phyloP scores from a whole-genome alignment of 2,329 filamentous ascomycete species.

The Paracoccidioides brasiliensis region DNA sequence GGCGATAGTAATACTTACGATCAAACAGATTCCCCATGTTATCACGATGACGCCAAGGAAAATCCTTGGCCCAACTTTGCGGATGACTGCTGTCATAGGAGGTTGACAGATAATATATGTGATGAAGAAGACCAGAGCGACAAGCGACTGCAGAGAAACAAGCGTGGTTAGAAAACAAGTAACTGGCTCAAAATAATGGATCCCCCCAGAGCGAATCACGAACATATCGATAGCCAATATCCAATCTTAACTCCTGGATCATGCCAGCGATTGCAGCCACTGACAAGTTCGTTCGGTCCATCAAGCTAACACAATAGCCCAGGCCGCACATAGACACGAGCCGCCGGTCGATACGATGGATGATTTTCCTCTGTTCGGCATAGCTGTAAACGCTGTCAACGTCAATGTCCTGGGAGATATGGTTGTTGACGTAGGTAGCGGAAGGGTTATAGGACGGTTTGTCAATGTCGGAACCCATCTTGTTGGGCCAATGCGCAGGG shows the following conservation, averaged over 20 bases:
- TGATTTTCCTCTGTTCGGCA: slow-evolving; percentile 53
- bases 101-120: slow-evolving; percentile 60
- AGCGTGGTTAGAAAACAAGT: background rate
- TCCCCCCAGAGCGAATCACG: background rate
- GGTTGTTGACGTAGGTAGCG: background rate
- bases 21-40: slow-evolving; percentile 15
- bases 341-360: slow-evolving; percentile 54
- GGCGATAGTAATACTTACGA: slow-evolving; percentile 7
- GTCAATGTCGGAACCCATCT: background rate
- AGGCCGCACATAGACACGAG: slow-evolving; percentile 48
- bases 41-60: slow-evolving; percentile 15
- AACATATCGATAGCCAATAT: slow-evolving; percentile 17
- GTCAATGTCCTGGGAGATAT: slow-evolving; percentile 7
- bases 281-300: slow-evolving; percentile 69
- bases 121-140: slow-evolving; percentile 61
- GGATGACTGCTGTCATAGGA: slow-evolving; percentile 54
- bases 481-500: no score
- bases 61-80: slow-evolving; percentile 42
- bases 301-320: slow-evolving; percentile 62
- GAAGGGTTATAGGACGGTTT: background rate
- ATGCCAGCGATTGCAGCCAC: slow-evolving; percentile 55
- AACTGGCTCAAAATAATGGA: background rate
- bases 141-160: slow-evolving; percentile 37
- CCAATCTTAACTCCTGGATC: slow-evolving; percentile 16
- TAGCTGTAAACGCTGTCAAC: slow-evolving; percentile 35